phyloP scores from a whole-genome alignment of 2,329 filamentous ascomycete species.

The Xylaria sp. region DNA sequence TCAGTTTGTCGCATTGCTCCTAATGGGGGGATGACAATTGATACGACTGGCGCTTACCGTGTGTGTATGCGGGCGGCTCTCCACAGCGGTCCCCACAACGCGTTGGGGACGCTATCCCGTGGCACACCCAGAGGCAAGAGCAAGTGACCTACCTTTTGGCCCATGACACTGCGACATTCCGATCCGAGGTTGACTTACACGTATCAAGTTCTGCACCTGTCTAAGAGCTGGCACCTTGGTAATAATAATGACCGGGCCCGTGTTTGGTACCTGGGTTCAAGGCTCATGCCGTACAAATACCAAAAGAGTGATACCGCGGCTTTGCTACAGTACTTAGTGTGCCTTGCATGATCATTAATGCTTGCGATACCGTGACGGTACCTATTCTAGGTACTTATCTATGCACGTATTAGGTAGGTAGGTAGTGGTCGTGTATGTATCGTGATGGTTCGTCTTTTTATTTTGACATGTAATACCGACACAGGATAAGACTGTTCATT shows the following conservation, averaged over 20 bases:
- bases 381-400: too few species aligned
- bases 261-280: not conserved
- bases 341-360: conserved; percentile 22
- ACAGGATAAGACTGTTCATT: too few species aligned
- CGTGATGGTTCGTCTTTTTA: too few species aligned
- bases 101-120: conserved; percentile 23
- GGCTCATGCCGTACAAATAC: not conserved
- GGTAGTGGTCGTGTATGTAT: too few species aligned
- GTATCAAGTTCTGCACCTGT: not conserved
- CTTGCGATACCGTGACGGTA: not conserved
- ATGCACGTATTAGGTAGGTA: too few species aligned
- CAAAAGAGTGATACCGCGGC: not conserved
- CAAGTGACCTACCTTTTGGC: conserved; percentile 20
- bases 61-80: conserved; percentile 12
- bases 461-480: too few species aligned
- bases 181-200: conserved; percentile 10
- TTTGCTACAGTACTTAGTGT: conserved; percentile 1
- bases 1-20: too few species aligned
- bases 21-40: conserved; percentile 1
- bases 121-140: conserved; percentile 6
- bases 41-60: not conserved
- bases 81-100: conserved; percentile 22
- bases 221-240: conserved; percentile 6
- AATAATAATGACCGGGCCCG: not conserved
- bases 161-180: conserved; percentile 30